Evolutionary conservation across 192 early-diverging fungal species (phyloP).

Genomic region (Podila epigama): DNA sequence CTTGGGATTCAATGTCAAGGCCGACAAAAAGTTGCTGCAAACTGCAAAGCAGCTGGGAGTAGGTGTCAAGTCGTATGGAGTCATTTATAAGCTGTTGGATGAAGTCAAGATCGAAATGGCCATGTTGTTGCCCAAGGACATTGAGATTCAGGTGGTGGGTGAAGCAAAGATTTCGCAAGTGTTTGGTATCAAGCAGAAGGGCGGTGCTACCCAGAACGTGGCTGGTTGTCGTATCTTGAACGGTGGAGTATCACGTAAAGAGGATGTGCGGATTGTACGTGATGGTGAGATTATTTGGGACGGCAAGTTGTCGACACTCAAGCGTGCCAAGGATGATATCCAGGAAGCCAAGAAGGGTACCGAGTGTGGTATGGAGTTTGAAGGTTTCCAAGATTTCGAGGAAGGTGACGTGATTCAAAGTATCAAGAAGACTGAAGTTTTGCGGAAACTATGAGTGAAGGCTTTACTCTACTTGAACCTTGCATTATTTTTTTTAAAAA

Average conservation of each 20-base stretch:
- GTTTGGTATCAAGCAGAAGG: slow-evolving; percentile 86
- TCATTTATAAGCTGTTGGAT: slow-evolving; percentile 96
- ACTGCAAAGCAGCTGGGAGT: slow-evolving; percentile 71
- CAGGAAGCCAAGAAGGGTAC: slow-evolving; percentile 90
- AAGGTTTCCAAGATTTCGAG: slow-evolving; percentile 78
- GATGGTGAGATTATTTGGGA: slow-evolving; percentile 73
- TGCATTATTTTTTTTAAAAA: not conserved
- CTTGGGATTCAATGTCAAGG: slow-evolving; percentile 90
- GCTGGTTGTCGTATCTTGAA: slow-evolving; percentile 87
- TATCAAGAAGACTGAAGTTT: slow-evolving; percentile 53
- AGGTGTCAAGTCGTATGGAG: slow-evolving; percentile 70
- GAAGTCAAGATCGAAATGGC: slow-evolving; percentile 81
- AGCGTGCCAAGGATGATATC: slow-evolving; percentile 91
- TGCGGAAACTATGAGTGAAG: slow-evolving; percentile 26
- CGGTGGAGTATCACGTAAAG: slow-evolving; percentile 70
- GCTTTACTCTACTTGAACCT: not conserved
- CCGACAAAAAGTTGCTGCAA: slow-evolving; percentile 73
- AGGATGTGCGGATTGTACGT: slow-evolving; percentile 73
- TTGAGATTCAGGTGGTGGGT: slow-evolving; percentile 79
- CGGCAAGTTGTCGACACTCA: slow-evolving; percentile 79
- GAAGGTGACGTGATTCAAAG: slow-evolving; percentile 87
- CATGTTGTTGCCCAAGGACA: slow-evolving; percentile 79
- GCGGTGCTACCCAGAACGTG: slow-evolving; percentile 70
- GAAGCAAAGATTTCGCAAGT: slow-evolving; percentile 87
- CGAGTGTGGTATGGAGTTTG: slow-evolving; percentile 95